A percentile compares a stretch with the other conserved stretches of the same genome.
phyloP scores from a whole-genome alignment of 2,329 filamentous ascomycete genomes.

The Penicillium concentricum region DNA sequence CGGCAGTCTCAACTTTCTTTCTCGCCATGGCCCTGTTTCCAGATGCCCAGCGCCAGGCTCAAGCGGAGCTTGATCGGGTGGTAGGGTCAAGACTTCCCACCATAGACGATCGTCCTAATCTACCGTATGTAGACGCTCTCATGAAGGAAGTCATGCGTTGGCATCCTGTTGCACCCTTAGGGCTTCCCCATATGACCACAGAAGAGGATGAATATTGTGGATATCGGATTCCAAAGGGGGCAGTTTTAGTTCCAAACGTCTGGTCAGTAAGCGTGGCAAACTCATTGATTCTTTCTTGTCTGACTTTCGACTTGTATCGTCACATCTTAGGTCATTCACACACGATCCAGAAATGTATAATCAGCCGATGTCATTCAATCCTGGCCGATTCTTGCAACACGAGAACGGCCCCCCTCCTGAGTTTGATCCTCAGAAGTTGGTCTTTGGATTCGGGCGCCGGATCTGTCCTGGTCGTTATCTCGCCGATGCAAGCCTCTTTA shows the following conservation, averaged over 20 bases:
- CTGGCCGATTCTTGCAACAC: constrained; percentile 42
- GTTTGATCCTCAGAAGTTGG: constrained; percentile 30
- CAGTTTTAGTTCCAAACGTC: background rate
- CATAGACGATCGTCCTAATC: too few relatives aligned
- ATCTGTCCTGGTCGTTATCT: constrained; percentile 44
- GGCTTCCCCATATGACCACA: background rate
- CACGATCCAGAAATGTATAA: constrained; percentile 40
- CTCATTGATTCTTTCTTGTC: background rate
- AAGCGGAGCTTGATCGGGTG: too few relatives aligned
- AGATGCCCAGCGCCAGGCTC: too few relatives aligned
- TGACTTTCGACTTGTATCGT: background rate
- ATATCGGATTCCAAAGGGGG: background rate
- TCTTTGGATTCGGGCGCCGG: constrained; percentile 41
- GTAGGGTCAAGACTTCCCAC: background rate
- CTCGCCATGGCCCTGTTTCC: too few relatives aligned
- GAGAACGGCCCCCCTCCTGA: constrained; percentile 27
- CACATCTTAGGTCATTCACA: background rate
- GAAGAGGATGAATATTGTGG: background rate
- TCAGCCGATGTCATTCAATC: constrained; percentile 41
- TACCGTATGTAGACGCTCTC: too few relatives aligned
- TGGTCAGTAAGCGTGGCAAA: background rate
- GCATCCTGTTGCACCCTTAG: background rate
- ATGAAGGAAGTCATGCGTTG: too few relatives aligned
- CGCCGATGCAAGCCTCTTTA: constrained; percentile 41
- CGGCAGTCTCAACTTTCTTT: too few relatives aligned